These are phyloP conservation scores for Lepraria neglecta DNA, from an alignment of 495 filamentous ascomycete genomes.

Conservation along the genomic window DNA sequence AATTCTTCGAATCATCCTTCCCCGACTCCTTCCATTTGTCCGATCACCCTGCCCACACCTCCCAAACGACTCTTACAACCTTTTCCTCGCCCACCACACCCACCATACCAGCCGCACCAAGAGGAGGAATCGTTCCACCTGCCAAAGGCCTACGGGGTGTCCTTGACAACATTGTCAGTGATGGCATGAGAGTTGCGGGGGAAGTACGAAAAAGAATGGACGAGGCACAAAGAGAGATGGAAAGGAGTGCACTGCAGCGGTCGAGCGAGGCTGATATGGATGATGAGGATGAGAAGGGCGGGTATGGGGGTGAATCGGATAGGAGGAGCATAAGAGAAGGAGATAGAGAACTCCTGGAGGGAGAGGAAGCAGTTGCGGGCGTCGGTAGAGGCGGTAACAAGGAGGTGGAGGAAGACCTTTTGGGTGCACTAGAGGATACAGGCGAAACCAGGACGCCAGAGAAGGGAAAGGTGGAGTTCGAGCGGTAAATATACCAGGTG, in stretches of 20 bases:
- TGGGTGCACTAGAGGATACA: constrained; percentile 20
- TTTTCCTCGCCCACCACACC: constrained; percentile 65
- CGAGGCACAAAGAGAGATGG: constrained; percentile 79
- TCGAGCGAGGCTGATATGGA: constrained; percentile 70
- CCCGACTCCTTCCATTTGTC: constrained; percentile 64
- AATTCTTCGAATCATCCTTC: constrained; percentile 86
- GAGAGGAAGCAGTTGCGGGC: constrained; percentile 66
- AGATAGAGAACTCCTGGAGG: constrained; percentile 71
- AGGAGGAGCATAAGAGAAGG: constrained; percentile 61
- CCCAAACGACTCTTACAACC: constrained; percentile 53
- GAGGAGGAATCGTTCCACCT: constrained; percentile 53
- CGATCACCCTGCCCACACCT: constrained; percentile 37
- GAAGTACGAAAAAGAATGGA: constrained; percentile 91
- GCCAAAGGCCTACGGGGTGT: constrained; percentile 80
- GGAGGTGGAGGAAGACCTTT: constrained; percentile 19
- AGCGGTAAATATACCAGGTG: constrained; percentile 20
- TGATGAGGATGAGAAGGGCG: constrained; percentile 44
- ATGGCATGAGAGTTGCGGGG: constrained; percentile 88
- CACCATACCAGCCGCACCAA: constrained; percentile 33
- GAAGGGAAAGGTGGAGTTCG: constrained; percentile 31
- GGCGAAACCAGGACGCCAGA: constrained; percentile 9
- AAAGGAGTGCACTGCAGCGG: constrained; percentile 61
- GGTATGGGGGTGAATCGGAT: constrained; percentile 49
- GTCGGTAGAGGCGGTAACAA: constrained; percentile 26
- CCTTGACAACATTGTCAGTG: constrained; percentile 91